A percentile compares a stretch with the other conserved stretches of the same genome.
Evolutionary conservation across 2,329 filamentous ascomycete genomes (phyloP).

Genomic region (Trichoderma sp.): DNA sequence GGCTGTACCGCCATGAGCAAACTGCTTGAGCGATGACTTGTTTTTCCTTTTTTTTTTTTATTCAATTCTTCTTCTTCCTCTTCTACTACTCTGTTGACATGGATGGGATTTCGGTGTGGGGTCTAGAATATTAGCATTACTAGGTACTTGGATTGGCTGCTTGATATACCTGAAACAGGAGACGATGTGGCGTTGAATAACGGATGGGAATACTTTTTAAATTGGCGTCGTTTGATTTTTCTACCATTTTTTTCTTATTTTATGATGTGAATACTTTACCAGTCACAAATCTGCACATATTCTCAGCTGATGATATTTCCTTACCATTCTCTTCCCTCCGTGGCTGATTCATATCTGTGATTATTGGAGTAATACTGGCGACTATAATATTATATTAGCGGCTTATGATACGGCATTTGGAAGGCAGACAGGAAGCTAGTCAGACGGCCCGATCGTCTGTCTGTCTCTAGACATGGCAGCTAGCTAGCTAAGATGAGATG

Average conservation of each 20-base stretch:
- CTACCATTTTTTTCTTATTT: constrained; percentile 21
- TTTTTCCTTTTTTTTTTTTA: not conserved
- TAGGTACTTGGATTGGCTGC: constrained; percentile 17
- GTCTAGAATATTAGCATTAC: constrained; percentile 9
- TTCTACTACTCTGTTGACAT: constrained; percentile 8
- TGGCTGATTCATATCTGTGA: not conserved
- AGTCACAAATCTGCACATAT: constrained; percentile 12
- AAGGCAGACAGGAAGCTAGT: constrained; percentile 2
- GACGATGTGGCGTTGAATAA: constrained; percentile 13
- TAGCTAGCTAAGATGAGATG: constrained; percentile 1
- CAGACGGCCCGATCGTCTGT: constrained; percentile 10
- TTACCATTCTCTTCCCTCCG: not conserved
- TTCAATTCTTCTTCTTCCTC: not conserved
- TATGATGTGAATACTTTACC: constrained; percentile 30
- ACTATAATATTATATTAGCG: not conserved
- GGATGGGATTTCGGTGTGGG: constrained; percentile 5
- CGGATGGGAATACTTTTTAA: not conserved
- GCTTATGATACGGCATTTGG: not conserved
- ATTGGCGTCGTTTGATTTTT: constrained; percentile 19
- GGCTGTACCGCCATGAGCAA: not conserved
- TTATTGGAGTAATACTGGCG: not conserved
- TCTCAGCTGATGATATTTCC: not conserved
- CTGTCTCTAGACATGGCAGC: not conserved
- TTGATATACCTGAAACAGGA: constrained; percentile 18
- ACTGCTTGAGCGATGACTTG: not conserved